Evolutionary conservation across 495 filamentous ascomycete species (phyloP), one percentile per base, ranked within the genome.

Genomic region (Lentithecium fluviatile): DNA sequence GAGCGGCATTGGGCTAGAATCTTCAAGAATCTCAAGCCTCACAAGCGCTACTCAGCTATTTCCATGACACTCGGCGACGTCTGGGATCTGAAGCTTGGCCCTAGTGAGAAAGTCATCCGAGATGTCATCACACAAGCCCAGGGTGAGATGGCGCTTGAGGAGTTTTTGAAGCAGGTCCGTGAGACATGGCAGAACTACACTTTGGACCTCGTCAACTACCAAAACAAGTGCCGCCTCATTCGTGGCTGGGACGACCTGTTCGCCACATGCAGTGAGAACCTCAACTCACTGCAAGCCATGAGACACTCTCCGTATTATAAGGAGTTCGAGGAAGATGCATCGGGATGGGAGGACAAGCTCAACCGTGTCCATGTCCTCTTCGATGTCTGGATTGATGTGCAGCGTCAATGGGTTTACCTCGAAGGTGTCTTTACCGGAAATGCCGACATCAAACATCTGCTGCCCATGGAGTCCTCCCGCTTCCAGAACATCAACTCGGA

Each of bases 401-500:
- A 99, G 74, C 85, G 94, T 57, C 94, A 99, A 78, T 99, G 94
- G 94, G 93, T 97, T 3, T 99, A 99, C 69, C 82, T 99, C 21
- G 95, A 99, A 75, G 94, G 94, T 54, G 95, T 99, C 40, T 99
- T 99, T 71, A 94, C 91, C 5, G 94, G 94, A 53, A 99, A 97
- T 74, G 92, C 90, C 10, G 94, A 99, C 70, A 99, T 99, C 78
- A 99, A 96, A 74, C 95, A 97, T 74, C 80, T 99, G 45, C 84
- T 99, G 32, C 95, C 95, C 5, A 87, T 95, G 65, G 94, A 99
- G 69, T 97, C 94, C 0, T 89, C 89, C 12, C 85, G 95, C 49
- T 99, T 99, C 75, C 89, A 96, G 67, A 97, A 97, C 74, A 99
- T 99, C 79, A 97, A 99, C 74, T 91, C 90, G 26, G 94, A 97